Percentiles rank a stretch among this genome's conserved stretches.
Evolutionary conservation across 2,329 filamentous ascomycete species (phyloP).

Genomic region (Pseudogymnoascus pannorum): DNA sequence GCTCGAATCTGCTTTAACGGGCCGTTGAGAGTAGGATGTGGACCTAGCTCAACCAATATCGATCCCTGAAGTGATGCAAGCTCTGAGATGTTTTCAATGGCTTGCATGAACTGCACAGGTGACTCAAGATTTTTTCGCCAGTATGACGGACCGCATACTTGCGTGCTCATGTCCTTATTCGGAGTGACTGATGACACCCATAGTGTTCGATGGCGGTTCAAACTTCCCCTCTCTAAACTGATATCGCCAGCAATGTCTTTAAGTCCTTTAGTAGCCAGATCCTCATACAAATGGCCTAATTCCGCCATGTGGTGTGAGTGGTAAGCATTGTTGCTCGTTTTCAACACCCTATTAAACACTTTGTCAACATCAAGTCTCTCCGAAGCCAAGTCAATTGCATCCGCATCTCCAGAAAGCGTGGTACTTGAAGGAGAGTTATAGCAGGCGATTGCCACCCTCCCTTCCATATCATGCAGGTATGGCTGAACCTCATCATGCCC

Average conservation of each 20-base stretch:
- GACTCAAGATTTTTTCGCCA: conserved; percentile 40
- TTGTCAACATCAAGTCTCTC: conserved; percentile 14
- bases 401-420: conserved; percentile 21
- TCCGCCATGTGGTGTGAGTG: conserved; percentile 30
- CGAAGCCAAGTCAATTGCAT: conserved; percentile 11
- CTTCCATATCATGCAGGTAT: conserved; percentile 2
- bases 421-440: conserved; percentile 24
- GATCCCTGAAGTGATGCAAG: background rate
- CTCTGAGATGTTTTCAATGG: background rate
- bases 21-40: conserved; percentile 31
- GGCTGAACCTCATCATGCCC: conserved; percentile 17
- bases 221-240: background rate
- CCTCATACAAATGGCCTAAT: conserved; percentile 15
- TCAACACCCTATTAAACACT: conserved; percentile 17
- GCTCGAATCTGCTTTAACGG: conserved; percentile 26
- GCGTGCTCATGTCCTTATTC: conserved; percentile 13
- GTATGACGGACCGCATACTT: conserved; percentile 26
- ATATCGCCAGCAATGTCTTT: conserved; percentile 18
- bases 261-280: conserved; percentile 19
- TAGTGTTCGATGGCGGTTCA: no score
- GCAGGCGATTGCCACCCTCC: conserved; percentile 28
- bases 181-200: background rate
- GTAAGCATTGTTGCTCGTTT: conserved; percentile 22
- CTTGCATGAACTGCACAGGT: conserved; percentile 33
- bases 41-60: conserved; percentile 20